Base-by-base conservation (phyloP, 108 stramenopile species). In the Phaeodactylum tricornutum region DNA sequence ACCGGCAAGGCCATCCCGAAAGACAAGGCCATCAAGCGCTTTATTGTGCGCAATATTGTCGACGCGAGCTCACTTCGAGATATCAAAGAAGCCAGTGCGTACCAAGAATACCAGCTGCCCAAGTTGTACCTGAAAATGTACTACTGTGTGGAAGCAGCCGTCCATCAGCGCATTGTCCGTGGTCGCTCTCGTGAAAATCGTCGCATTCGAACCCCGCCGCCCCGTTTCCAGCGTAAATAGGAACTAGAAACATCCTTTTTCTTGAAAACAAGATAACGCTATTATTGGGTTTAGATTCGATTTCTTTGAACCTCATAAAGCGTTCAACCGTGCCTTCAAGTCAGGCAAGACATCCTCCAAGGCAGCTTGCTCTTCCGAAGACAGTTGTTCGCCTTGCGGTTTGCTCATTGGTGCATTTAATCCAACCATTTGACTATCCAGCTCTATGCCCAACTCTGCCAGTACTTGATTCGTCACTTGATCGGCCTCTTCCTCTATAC, bases 91-190 rank as follows among this genome's bases (percentile, higher is more conserved):
- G 97, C 98, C 29, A 93, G 87, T 20, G 98, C 96, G 44, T 96
- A 91, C 81, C 95, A 95, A 74, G 93, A 95, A 67, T 99, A 99
- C 80, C 84, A 87, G 47, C 73, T 98, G 27, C 98, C 98, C 57
- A 99, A 99, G 83, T 76, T 99, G 48, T 99, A 99, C 87, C 74
- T 96, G 55, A 99, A 99, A 95, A 95, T 96, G 93, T 98, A 96
- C 67, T 98, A 99, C 85, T 99, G 97, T 66, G 93, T 99, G 20
- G 97, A 97, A 74, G 97, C 97, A 43, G 98, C 98, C 32, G 98
- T 99, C 43, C 98, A 99, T 81, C 95, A 96, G 72, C 95, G 98
- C 64, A 93, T 99, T 63, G 98, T 99, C 35, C 92, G 98, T 68
- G 96, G 93, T 38, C 91, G 98, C 44, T 92, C 91, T 47, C 70